phyloP scores from a whole-genome alignment of 106 monocot genomes.

The Platanthera guangdongensis region DNA sequence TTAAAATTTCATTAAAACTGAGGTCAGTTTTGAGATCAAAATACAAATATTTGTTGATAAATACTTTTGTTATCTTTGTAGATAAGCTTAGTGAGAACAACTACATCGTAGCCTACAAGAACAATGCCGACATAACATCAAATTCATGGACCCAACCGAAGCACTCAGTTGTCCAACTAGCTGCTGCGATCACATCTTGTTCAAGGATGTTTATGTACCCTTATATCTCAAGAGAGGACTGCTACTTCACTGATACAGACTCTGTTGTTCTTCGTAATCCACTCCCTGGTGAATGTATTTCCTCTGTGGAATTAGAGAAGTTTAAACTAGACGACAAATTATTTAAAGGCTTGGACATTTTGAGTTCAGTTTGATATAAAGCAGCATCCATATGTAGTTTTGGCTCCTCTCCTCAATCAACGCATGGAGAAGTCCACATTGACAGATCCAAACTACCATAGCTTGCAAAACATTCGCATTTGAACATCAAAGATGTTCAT shows the following conservation, averaged over 20 bases:
- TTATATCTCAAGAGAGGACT: slow-evolving; percentile 8
- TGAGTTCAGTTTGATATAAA: too few species aligned
- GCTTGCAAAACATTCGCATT: too few species aligned
- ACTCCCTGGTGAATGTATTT: background rate
- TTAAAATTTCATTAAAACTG: background rate
- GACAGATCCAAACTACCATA: too few species aligned
- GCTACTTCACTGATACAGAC: slow-evolving; percentile 9
- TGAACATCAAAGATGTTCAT: too few species aligned
- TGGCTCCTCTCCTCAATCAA: too few species aligned
- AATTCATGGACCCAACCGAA: too few species aligned
- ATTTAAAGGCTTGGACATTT: background rate
- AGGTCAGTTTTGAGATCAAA: background rate
- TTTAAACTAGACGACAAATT: background rate
- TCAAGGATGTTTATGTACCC: too few species aligned
- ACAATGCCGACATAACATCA: too few species aligned
- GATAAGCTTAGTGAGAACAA: background rate
- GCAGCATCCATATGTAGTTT: too few species aligned
- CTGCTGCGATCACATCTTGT: background rate
- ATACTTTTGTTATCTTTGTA: background rate
- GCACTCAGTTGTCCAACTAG: background rate
- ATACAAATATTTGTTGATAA: background rate
- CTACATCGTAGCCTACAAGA: background rate
- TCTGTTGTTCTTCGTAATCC: background rate
- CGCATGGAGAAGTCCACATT: too few species aligned
- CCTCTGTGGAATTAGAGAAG: background rate